Evolutionary conservation across 176 grass and related monocot genomes (phyloP), one percentile per base, ranked within the genome.

Genomic region (Oryza meyeriana): DNA sequence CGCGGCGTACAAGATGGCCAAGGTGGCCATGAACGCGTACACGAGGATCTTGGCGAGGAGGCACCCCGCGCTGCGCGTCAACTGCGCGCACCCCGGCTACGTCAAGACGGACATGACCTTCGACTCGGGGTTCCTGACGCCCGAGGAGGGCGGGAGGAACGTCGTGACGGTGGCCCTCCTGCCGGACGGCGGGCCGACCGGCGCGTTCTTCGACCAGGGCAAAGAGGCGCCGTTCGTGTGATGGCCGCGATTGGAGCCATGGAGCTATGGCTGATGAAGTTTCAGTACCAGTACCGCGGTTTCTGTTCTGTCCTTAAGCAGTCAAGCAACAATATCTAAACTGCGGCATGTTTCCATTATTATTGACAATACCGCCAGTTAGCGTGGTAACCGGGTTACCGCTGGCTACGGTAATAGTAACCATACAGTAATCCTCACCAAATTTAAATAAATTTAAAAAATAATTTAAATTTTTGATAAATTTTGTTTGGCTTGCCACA

Each of bases 1-100:
- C 74, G 68, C 80, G 10, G 86, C 83, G 26, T 94, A 94, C 68
- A 91, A 70, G 69, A 73, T 91, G 22, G 82, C 88, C 17, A 95
- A 88, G 87, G 83, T 77, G 0, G 74, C 71, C 32, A 6, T 88
- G 30, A 83, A 78, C 67, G 71, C 87, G 12, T 92, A 92, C 77
- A 72, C 93, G 38, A 92, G 88, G 75, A 36, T 90, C 16, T 94
- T 92, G 1, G 89, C 87, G 1, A 84, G 52, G 71, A 81, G 44
- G 63, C 70, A 88, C 34, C 73, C 85, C 0, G 59, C 13, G 30
- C 57, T 94, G 20, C 86, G 67, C 66, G 72, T 89, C 8, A 94
- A 92, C 55, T 92, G 89, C 47, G 69, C 62, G 41, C 20, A 72
- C 5, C 90, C 90, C 0, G 93, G 93, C 10, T 95, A 64, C 48